Base-by-base conservation (phyloP, 2,329 filamentous ascomycete genomes). In the Botrytis tulipae region DNA sequence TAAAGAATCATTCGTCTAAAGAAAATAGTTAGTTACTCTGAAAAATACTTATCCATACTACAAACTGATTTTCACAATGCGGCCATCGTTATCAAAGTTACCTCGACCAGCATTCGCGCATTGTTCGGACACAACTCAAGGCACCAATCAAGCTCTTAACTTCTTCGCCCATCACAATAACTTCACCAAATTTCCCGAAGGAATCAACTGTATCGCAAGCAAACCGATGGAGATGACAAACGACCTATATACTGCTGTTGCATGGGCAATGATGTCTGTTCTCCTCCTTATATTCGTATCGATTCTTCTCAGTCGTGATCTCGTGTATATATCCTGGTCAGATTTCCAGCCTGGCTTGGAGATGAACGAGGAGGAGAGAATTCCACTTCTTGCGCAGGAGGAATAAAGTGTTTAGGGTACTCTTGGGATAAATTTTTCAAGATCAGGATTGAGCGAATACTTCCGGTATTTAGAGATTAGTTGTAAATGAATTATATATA, bases 321-420 rank as follows among this genome's bases (percentile, higher is more conserved):
- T 0, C 51, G 6, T 18, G 0, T 12, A 29, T n/a, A 3, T n/a
- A 14, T 14, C 14, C 25, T 54, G 5, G 0, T n/a, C n/a, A 54
- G 14, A 18, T 54, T 18, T 6, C 14, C 1, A 18, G 1, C n/a
- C 2, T 16, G 7, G 4, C 25, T 3, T 18, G 5, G 6, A 29
- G n/a, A 5, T 8, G 9, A 8, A 1, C 6, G 7, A 8, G 8
- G 6, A 18, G 8, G 51, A 54, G 14, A 29, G 14, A 8, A 16
- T 7, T 4, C 25, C 25, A 29, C 16, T 54, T 16, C 51, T 54
- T 29, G 25, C 12, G 12, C 12, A 54, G 25, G 25, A 54, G 12
- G 25, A 54, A 2, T 29, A 54, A 29, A 54, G 2, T 3, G 6
- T 29, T 54, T 54, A 29, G 51, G n/a, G n/a, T 3, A 29, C 29